Evolutionary conservation across 2,329 filamentous ascomycete genomes (phyloP), one percentile per base, ranked within the genome.

Genomic region (Exophiala phaeomuriformis): DNA sequence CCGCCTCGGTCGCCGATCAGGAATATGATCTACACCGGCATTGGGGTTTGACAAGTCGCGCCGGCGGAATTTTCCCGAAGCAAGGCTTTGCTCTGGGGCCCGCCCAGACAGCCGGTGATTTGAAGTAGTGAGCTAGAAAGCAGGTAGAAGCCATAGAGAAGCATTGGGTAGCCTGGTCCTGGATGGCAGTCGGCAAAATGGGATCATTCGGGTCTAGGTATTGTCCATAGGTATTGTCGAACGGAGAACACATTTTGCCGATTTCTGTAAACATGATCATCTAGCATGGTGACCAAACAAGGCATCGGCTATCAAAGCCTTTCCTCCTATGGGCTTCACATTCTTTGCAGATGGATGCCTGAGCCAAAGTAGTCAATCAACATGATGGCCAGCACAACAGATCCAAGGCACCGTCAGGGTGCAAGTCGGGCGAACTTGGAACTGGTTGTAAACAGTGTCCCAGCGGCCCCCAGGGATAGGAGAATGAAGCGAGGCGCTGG

Each of bases 21-120:
- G 53, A 48, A 32, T 32, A 47, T 52, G 57, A 59, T 59, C 57
- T 56, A 49, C 57, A 47, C 43, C 32, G 39, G 48, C 56, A 50
- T 50, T 50, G 53, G 52, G n/a, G 4, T 5, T 4, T 37, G 30
- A 19, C n/a, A 36, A 49, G 28, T 28, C 51, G 53, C 55, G 50
- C 43, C 50, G 51, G 47, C 37, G n/a, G 57, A 53, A 54, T 39
- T 53, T 52, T 55, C 44, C 53, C 37, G 42, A 55, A 55, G 50
- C 7, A 46, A 39, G 47, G 52, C 28, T 30, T 32, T 29, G 32
- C 6, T n/a, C 12, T 45, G 28, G 8, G n/a, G n/a, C 5, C 28
- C 19, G 4, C 5, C 28, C 6, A 32, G 2, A 31, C 12, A 45
- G 29, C 9, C 28, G 42, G 42, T 32, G 42, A 3, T 29, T 6